Conservation (phyloP, 805 yeast species). For the Spencermartinsiella europaea region DNA sequence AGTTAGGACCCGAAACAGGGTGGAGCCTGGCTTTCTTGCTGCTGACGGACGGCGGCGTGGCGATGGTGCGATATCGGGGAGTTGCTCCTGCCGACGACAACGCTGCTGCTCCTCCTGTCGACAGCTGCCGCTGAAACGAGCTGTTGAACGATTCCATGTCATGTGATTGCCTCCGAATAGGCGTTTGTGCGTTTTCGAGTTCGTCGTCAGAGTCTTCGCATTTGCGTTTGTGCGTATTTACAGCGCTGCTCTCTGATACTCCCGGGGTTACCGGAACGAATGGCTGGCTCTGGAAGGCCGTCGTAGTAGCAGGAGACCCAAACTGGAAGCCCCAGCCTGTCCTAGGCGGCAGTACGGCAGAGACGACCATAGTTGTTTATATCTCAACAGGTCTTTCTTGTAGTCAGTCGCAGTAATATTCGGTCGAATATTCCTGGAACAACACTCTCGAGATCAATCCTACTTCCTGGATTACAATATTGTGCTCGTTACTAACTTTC, state of each 20-base stretch:
- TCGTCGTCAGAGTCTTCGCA: background rate
- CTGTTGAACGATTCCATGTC: background rate
- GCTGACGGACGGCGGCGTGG: conserved; percentile 7
- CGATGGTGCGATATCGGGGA: conserved; percentile 4
- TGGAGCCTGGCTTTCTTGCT: conserved; percentile 8
- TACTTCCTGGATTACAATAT: too few relatives aligned
- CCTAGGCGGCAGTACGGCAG: conserved; percentile 24
- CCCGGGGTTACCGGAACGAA: background rate
- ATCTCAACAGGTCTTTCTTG: too few relatives aligned
- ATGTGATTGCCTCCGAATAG: background rate
- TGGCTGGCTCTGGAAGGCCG: background rate
- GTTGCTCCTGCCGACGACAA: background rate
- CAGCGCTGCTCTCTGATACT: background rate
- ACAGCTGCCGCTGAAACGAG: background rate
- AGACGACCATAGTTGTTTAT: conserved; percentile 20
- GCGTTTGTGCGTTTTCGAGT: background rate
- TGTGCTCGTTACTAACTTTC: too few relatives aligned
- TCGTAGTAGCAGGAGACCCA: background rate
- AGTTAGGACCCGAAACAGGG: conserved; percentile 42
- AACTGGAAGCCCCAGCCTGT: conserved; percentile 25
- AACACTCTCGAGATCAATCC: too few relatives aligned
- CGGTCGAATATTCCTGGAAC: too few relatives aligned
- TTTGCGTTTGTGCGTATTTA: background rate
- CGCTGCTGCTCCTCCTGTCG: background rate
- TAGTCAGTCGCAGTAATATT: too few relatives aligned